Base-by-base conservation (phyloP, 352 stramenopile genomes). In the Plasmopara viticola region DNA sequence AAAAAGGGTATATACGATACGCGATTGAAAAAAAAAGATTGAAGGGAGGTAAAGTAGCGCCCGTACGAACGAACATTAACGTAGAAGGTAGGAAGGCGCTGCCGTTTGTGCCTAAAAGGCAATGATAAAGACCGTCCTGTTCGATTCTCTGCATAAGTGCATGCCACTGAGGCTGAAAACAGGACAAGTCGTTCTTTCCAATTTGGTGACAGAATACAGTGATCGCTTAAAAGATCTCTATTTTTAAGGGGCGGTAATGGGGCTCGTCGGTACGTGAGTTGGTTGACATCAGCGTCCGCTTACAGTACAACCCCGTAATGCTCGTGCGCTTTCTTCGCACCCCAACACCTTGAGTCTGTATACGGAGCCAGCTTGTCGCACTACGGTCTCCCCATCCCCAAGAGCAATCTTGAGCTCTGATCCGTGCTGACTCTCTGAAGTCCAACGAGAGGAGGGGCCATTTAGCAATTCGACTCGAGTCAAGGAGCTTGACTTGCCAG, bases 371-470 rank as follows among this genome's bases (percentile, higher is more conserved):
- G 31, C 7, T 35, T 35, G 31, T 35, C 31, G 31, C 31, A 35
- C 10, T 12, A 35, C 35, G 35, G 17, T 13, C 9, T 58, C 55
- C 54, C 50, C 53, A 53, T 60, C 51, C 57, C 41, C 52, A 57
- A 9, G 57, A 65, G 61, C 28, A 57, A 61, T 65, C 57, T 38
- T 57, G 20, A 18, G 57, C 57, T 61, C 60, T 65, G 57, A 60
- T 52, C 38, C 29, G 57, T 43, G 45, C 57, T 42, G 57, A 65
- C 60, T 61, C 44, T 65, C 51, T 45, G 45, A 33, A 64, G 54
- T 64, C 39, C 51, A 6, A 20, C n/a, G 31, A 42, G 42, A 56
- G 47, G 47, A 44, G 29, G 10, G 40, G 9, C 48, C 58, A 66
- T 66, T 66, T 35, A 53, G 35, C 48, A 62, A 62, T 62, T 62